Evolutionary conservation across 73 alveolate genomes (phyloP).

Genomic region (Blepharisma stoltei): DNA sequence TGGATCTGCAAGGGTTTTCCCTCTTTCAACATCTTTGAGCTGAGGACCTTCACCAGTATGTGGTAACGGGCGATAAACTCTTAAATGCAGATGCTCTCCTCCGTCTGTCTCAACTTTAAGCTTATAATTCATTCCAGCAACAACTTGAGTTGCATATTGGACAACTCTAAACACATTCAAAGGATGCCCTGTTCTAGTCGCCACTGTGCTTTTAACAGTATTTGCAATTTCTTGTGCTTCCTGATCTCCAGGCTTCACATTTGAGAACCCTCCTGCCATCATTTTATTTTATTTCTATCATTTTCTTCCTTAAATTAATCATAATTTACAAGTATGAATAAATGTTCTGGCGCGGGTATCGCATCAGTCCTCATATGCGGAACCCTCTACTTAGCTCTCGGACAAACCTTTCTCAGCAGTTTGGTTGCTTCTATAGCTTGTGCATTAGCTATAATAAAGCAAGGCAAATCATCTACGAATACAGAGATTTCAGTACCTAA

Average conservation of each 20-base stretch:
- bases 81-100: constrained; percentile 62
- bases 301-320: constrained; percentile 11
- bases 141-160: constrained; percentile 60
- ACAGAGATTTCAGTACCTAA: too few relatives aligned
- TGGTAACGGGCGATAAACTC: constrained; percentile 63
- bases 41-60: constrained; percentile 47
- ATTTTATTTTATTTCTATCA: background rate
- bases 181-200: constrained; percentile 32
- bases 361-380: too few relatives aligned
- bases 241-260: background rate
- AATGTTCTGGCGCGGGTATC: too few relatives aligned
- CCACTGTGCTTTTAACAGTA: background rate
- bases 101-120: constrained; percentile 61
- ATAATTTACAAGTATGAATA: too few relatives aligned
- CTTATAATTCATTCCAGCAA: constrained; percentile 70
- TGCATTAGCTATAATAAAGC: too few relatives aligned
- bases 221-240: background rate
- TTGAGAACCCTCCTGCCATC: constrained; percentile 9
- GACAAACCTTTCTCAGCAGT: too few relatives aligned
- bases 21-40: constrained; percentile 42
- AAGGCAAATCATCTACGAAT: too few relatives aligned
- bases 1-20: constrained; percentile 48
- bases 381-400: too few relatives aligned
- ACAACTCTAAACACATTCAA: constrained; percentile 39
- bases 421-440: too few relatives aligned